A percentile compares a stretch with the other conserved stretches of the same genome.
These are phyloP conservation scores for Colletotrichum ledebouriae DNA, from an alignment of 2,329 filamentous ascomycete species.

Conservation along the genomic window DNA sequence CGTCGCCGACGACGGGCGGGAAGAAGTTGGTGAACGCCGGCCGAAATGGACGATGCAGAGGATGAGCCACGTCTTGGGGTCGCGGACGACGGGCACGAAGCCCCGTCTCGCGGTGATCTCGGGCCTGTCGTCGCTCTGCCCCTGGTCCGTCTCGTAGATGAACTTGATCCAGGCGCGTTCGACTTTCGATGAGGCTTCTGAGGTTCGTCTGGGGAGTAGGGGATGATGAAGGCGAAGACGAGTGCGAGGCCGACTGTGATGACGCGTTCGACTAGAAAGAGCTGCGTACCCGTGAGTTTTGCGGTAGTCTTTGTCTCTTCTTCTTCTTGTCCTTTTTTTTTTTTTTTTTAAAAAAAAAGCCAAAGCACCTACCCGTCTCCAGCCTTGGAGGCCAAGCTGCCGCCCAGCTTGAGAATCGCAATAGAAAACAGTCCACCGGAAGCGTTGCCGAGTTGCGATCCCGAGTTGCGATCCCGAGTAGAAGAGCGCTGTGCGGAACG, in stretches of 20 bases:
- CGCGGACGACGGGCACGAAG: not conserved
- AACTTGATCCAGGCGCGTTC: too few relatives aligned
- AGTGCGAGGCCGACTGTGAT: slow-evolving; percentile 31
- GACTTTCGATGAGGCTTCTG: slow-evolving; percentile 2
- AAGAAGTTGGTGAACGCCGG: slow-evolving; percentile 12
- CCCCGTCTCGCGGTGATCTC: too few relatives aligned
- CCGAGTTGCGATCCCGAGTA: slow-evolving; percentile 18
- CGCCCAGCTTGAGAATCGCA: slow-evolving; percentile 11
- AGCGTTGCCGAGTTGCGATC: too few relatives aligned
- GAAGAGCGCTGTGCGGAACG: slow-evolving; percentile 10
- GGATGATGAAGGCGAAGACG: slow-evolving; percentile 32
- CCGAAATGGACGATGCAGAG: not conserved
- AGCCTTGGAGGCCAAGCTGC: not conserved
- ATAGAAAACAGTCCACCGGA: not conserved
- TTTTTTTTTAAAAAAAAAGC: too few relatives aligned
- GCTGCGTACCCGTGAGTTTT: not conserved
- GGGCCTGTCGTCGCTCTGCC: too few relatives aligned
- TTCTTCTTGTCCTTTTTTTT: too few relatives aligned
- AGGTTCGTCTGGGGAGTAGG: slow-evolving; percentile 32
- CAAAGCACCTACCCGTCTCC: not conserved
- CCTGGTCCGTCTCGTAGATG: too few relatives aligned
- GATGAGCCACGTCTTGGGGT: slow-evolving; percentile 21
- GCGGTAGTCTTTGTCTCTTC: not conserved
- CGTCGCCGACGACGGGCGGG: slow-evolving; percentile 9
- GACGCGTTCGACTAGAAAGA: slow-evolving; percentile 34